phyloP scores from a whole-genome alignment of 148 eudicot species.

The Polygonum maritimum region DNA sequence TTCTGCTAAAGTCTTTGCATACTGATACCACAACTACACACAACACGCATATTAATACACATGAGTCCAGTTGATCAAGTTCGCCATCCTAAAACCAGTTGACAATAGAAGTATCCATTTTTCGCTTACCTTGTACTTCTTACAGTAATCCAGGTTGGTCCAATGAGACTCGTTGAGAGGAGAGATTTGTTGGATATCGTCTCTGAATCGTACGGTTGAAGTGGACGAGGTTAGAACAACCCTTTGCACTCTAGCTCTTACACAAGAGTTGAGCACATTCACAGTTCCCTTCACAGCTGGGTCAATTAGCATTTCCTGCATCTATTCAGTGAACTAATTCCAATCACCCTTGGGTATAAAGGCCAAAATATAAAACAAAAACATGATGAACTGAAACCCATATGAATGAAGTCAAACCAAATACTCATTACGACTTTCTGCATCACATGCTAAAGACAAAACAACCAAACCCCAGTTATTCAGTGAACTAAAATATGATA shows the following conservation, averaged over 20 bases:
- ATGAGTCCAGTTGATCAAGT: background rate
- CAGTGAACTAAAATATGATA: too few species aligned
- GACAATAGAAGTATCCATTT: too few species aligned
- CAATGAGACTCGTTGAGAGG: slow-evolving; percentile 82
- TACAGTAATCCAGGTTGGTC: slow-evolving; percentile 78
- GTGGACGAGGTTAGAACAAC: slow-evolving; percentile 86
- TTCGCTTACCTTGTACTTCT: slow-evolving; percentile 50
- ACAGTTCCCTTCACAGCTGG: slow-evolving; percentile 70
- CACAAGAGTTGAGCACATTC: slow-evolving; percentile 73
- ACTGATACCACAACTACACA: slow-evolving; percentile 78
- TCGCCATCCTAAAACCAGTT: too few species aligned
- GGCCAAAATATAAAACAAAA: background rate
- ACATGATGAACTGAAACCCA: too few species aligned
- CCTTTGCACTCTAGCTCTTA: slow-evolving; percentile 37
- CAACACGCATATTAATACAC: background rate
- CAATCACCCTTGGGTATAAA: background rate
- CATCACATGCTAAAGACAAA: too few species aligned
- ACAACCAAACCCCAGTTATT: too few species aligned
- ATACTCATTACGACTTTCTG: too few species aligned
- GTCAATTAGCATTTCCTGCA: slow-evolving; percentile 61
- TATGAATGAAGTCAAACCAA: too few species aligned
- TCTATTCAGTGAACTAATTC: too few species aligned
- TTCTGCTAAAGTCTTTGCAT: slow-evolving; percentile 77
- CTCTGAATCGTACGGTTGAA: slow-evolving; percentile 58
- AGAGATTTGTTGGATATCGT: slow-evolving; percentile 37